Conservation (phyloP, 768 basidiomycete genomes). For the Hemileccinum rubropunctum region DNA sequence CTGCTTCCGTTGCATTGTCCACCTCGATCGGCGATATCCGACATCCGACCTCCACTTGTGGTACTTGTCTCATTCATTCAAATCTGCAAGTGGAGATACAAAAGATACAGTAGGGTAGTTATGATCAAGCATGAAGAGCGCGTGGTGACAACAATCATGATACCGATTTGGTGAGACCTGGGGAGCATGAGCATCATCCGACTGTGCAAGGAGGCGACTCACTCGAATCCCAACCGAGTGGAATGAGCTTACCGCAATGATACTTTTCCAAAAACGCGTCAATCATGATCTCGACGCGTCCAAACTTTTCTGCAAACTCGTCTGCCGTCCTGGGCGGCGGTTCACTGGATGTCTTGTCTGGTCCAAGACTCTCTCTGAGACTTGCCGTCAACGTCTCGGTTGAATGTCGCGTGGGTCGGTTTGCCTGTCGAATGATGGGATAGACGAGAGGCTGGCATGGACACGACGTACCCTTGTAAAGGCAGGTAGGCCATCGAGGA, state of each 20-base stretch:
- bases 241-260: constrained; percentile 17
- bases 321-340: constrained; percentile 17
- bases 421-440: not conserved
- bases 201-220: not conserved
- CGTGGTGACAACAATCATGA: constrained; percentile 4
- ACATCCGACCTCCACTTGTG: constrained; percentile 1
- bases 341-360: not conserved
- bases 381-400: constrained; percentile 5
- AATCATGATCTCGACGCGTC: constrained; percentile 17
- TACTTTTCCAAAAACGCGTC: constrained; percentile 18
- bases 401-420: not conserved
- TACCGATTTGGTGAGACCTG: not conserved
- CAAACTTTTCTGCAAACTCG: constrained; percentile 23
- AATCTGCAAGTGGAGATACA: constrained; percentile 6
- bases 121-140: not conserved
- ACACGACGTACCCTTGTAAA: constrained; percentile 11
- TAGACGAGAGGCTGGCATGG: not conserved
- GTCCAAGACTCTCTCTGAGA: constrained; percentile 12
- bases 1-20: constrained; percentile 20
- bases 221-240: constrained; percentile 30
- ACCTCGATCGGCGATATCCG: constrained; percentile 21
- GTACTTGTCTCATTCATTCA: constrained; percentile 2
- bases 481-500: constrained; percentile 5
- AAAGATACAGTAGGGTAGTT: constrained; percentile 13
- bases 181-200: not conserved